Base-by-base conservation (phyloP, 495 filamentous ascomycete species). In the Wilcoxina mikolae region DNA sequence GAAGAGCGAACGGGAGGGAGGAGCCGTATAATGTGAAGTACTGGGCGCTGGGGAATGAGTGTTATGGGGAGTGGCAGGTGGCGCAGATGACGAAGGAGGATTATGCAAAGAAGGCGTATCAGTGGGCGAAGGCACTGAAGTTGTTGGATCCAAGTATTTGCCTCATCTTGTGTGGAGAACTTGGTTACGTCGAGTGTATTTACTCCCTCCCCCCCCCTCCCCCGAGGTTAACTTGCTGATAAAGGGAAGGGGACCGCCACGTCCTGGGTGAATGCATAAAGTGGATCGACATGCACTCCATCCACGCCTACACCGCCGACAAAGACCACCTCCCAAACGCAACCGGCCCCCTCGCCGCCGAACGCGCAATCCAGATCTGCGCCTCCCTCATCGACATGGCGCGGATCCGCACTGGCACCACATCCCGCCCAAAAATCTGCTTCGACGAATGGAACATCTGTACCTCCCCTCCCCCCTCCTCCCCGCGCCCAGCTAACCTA, bases 371-470 rank as follows among this genome's bases (percentile, higher is more conserved):
- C 58, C 72, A 84, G 63, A 82, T 84, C 48, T 72, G 81, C 0
- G 76, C 76, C 3, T 69, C 70, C 0, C 69, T 86, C 1, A 85
- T 87, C 57, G 83, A 87, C 62, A 76, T 87, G 4, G 84, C 84
- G 0, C 70, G 82, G 12, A 82, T 86, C 65, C 80, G 86, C 65
- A 70, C 79, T 0, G 69, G 74, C 1, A 67, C 71, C 3, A 74
- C 78, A 25, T 75, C 75, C 11, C 68, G 72, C 10, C 80, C 77
- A 12, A 81, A 72, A 33, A 85, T 89, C 65, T 87, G 84, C 68
- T 87, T 87, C 65, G 84, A 89, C 65, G 84, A 87, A 67, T 87
- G 84, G 84, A 85, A 89, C 67, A 82, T 87, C 11, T 87, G 45
- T 49, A 27, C 9, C 9, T 38, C 33, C 9, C 17, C 9, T 17